Base-by-base conservation (phyloP, 129 eudicot species). In the Ambrosia artemisiifolia region DNA sequence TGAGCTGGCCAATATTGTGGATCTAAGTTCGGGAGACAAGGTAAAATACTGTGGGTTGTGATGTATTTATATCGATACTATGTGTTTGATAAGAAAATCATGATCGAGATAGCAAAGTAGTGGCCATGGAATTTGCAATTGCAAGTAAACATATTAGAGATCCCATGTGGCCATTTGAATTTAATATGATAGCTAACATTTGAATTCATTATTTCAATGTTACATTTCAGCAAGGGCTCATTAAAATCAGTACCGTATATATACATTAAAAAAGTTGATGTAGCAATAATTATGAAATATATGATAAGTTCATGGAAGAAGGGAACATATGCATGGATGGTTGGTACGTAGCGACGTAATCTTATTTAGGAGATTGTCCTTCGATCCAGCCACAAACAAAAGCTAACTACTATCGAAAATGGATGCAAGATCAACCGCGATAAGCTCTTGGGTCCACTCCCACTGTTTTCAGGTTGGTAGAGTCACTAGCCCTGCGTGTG, bases 381-480 rank as follows among this genome's bases (percentile, higher is more conserved):
- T 75, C 14, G 64, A 54, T 74, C 64, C 72, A 10, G 33, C 12
- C 12, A 34, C 35, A 63, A 9, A 12, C 18, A 10, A 49, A 38
- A 7, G 28, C 38, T 1, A 2, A 40, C 12, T 57, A 34, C 47
- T 20, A 38, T 43, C 1, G 46, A 63, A 35, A 34, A 16, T 3
- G n/a, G 17, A 44, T 7, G 30, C 32, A 59, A 60, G 53, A 68
- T 69, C 70, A 77, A 61, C 56, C 70, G 32, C 81, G 75, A 24
- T 50, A 63, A 70, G 72, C 42, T 74, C 69, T 61, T 44, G 74
- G 74, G 33, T 77, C 64, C 20, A 77, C 55, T 35, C 81, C 81
- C 35, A 77, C 81, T 1, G 75, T 60, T 69, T 77, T 57, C 46
- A 77, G 75, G 70, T 49, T 77, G 5, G 77, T 78, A 4, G 75